A percentile compares a stretch with the other conserved stretches of the same genome.
Conservation (phyloP, 495 filamentous ascomycete species). For the Lophiotrema nucula region DNA sequence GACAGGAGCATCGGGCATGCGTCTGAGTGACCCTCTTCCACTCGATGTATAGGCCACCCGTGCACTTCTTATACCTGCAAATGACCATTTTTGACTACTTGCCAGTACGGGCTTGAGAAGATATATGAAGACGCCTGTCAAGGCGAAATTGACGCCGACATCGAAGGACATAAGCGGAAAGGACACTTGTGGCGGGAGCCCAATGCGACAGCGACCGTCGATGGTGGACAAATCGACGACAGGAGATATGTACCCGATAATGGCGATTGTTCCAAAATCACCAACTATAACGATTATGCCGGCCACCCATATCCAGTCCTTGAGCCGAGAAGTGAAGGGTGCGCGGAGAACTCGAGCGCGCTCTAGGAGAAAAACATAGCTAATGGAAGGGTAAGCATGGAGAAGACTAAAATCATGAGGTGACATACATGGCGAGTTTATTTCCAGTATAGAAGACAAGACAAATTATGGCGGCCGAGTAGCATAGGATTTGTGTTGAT, state of each 20-base stretch:
- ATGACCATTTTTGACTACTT: too few relatives aligned
- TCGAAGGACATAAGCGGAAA: slow-evolving; percentile 38
- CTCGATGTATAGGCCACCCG: too few relatives aligned
- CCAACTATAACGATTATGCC: slow-evolving; percentile 32
- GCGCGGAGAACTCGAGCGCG: slow-evolving; percentile 36
- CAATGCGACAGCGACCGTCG: slow-evolving; percentile 40
- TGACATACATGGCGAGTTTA: slow-evolving; percentile 33
- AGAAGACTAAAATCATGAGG: not conserved
- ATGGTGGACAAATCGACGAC: slow-evolving; percentile 26
- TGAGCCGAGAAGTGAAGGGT: slow-evolving; percentile 6
- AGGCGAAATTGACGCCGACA: slow-evolving; percentile 34
- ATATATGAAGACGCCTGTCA: slow-evolving; percentile 35
- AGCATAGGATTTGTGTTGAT: slow-evolving; percentile 15
- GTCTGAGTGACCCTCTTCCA: too few relatives aligned
- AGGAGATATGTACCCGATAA: slow-evolving; percentile 35
- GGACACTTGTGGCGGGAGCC: slow-evolving; percentile 35
- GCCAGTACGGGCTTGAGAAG: too few relatives aligned
- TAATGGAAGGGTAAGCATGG: not conserved
- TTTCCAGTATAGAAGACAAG: slow-evolving; percentile 38
- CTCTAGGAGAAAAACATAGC: slow-evolving; percentile 42
- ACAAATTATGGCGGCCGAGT: slow-evolving; percentile 36
- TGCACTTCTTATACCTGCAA: too few relatives aligned
- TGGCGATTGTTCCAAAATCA: slow-evolving; percentile 37
- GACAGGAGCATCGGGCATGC: too few relatives aligned
- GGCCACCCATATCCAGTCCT: slow-evolving; percentile 32